A percentile compares a stretch with the other conserved stretches of the same genome.
phyloP scores from a whole-genome alignment of 345 rosid species.

The Bruguiera gymnorhiza region DNA sequence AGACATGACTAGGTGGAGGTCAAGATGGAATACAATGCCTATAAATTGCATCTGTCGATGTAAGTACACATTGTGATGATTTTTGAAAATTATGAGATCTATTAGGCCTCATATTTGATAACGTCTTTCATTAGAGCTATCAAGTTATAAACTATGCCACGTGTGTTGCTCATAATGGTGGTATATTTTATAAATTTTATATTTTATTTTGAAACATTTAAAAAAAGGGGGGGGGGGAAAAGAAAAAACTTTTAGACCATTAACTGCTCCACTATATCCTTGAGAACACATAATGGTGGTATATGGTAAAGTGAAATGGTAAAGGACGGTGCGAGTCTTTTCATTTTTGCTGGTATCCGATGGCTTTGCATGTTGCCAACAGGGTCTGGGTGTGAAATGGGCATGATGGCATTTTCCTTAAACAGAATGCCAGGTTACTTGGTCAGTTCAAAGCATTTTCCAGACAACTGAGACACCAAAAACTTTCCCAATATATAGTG shows the following conservation, averaged over 20 bases:
- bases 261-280: no score
- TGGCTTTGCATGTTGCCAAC: slow-evolving; percentile 85
- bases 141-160: no score
- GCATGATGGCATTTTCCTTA: slow-evolving; percentile 65
- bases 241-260: no score
- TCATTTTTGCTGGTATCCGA: slow-evolving; percentile 59
- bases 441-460: slow-evolving; percentile 46
- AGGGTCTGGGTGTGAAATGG: slow-evolving; percentile 57
- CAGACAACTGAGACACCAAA: slow-evolving; percentile 40
- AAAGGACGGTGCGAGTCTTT: slow-evolving; percentile 4
- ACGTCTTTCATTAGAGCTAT: no score
- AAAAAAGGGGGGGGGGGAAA: fast-evolving
- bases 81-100: background rate
- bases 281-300: no score
- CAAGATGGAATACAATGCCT: slow-evolving; percentile 4
- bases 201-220: no score
- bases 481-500: slow-evolving; percentile 30
- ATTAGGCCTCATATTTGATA: background rate
- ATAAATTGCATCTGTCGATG: background rate
- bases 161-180: no score
- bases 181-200: no score
- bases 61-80: background rate
- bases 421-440: slow-evolving; percentile 42
- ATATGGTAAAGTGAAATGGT: no score
- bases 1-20: background rate